Percentiles rank a stretch among this genome's conserved stretches.
Evolutionary conservation across 495 filamentous ascomycete species (phyloP).

Genomic region (Podospora sp.): DNA sequence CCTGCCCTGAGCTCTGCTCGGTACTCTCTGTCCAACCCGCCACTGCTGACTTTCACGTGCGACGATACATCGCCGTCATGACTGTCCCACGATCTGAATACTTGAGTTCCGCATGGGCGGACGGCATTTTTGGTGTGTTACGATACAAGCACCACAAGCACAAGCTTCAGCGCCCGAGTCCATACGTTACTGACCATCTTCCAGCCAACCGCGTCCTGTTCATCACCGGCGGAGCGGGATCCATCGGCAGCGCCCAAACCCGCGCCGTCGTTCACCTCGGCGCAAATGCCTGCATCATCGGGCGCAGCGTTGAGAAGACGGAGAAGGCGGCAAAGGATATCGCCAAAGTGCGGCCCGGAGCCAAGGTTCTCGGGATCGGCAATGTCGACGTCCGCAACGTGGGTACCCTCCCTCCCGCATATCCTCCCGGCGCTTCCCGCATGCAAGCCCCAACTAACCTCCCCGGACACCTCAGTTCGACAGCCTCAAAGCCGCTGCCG

Average conservation of each 20-base stretch:
- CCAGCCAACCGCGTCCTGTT: constrained; percentile 87
- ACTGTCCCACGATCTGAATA: constrained; percentile 71
- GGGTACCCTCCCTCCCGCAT: constrained; percentile 17
- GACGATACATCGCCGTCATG: constrained; percentile 50
- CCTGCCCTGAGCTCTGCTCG: background rate
- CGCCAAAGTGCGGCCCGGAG: constrained; percentile 70
- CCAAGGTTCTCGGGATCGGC: constrained; percentile 84
- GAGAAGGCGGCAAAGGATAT: constrained; percentile 78
- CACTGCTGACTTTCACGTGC: background rate
- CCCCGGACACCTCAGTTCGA: constrained; percentile 55
- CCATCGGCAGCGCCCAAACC: constrained; percentile 93
- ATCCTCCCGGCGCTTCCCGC: background rate
- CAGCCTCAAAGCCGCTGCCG: constrained; percentile 69
- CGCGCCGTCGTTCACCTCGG: constrained; percentile 88
- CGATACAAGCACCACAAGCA: too few relatives aligned
- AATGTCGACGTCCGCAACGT: constrained; percentile 76
- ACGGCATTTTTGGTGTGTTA: constrained; percentile 74
- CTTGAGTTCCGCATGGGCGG: constrained; percentile 78
- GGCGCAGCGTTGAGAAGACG: constrained; percentile 88
- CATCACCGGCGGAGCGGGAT: constrained; percentile 91
- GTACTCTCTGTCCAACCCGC: background rate
- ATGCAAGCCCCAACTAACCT: constrained; percentile 18
- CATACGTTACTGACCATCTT: constrained; percentile 1
- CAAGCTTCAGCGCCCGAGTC: too few relatives aligned
- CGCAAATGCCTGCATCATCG: constrained; percentile 90